Conservation (phyloP, 2,329 filamentous ascomycete genomes). For the Colletotrichum shisoi region DNA sequence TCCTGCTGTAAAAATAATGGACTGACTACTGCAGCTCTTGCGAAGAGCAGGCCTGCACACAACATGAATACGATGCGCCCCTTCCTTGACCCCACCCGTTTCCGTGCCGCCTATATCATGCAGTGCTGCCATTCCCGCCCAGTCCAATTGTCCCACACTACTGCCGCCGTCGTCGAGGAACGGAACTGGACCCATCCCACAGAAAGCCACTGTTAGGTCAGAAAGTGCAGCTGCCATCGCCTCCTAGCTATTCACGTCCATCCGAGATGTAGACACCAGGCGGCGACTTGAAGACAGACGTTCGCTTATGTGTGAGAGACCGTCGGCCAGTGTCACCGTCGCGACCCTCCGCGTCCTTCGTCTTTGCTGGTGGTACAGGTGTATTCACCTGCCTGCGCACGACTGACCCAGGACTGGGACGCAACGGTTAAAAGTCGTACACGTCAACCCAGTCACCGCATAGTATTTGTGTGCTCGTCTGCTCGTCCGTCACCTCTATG, state of each 20-base stretch:
- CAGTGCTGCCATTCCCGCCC: neutral
- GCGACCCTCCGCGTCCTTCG: neutral
- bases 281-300: neutral
- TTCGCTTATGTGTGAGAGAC: neutral
- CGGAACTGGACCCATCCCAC: neutral
- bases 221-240: neutral
- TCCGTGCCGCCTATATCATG: conserved; percentile 3
- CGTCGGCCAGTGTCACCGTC: neutral
- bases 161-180: neutral
- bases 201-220: neutral
- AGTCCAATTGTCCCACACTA: neutral
- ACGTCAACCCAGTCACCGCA: neutral
- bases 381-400: neutral
- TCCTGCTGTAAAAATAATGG: neutral
- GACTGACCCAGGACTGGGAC: neutral
- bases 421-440: neutral
- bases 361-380: neutral
- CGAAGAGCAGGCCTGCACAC: neutral
- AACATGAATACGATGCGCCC: conserved; percentile 17
- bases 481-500: neutral
- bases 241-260: no score
- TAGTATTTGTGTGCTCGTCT: neutral
- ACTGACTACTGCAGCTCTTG: neutral
- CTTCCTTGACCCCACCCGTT: conserved; percentile 1
- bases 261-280: neutral